Conservation (phyloP, 2,329 filamentous ascomycete genomes). For the Arachnomyces sp. region DNA sequence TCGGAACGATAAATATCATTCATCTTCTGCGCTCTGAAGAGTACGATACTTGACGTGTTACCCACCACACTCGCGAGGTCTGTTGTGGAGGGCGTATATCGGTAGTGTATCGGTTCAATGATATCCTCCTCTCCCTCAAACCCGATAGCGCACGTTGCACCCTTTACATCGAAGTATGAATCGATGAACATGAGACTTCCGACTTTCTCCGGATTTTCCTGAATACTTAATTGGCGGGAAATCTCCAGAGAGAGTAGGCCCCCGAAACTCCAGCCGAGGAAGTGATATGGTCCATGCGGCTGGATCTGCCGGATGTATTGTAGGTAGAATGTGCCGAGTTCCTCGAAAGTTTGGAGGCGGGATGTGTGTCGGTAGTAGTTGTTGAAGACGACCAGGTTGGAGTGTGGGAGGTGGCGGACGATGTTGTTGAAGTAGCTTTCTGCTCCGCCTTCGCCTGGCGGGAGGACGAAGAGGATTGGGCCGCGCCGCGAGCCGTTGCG, state of each 20-base stretch:
- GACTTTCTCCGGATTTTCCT: neutral
- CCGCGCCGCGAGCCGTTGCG: neutral
- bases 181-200: neutral
- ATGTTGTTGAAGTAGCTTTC: constrained; percentile 4
- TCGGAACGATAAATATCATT: neutral
- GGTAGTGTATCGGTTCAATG: constrained; percentile 1
- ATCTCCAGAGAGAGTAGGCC: constrained; percentile 1
- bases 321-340: neutral
- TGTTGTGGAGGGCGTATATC: neutral
- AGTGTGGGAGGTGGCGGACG: neutral
- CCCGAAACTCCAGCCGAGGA: constrained; percentile 2
- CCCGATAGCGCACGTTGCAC: neutral
- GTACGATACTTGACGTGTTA: neutral
- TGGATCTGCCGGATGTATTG: neutral
- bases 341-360: neutral
- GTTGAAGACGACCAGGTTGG: constrained; percentile 2
- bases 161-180: neutral
- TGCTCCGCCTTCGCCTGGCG: neutral
- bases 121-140: constrained; percentile 1
- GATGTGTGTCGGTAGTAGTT: constrained; percentile 1
- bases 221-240: neutral
- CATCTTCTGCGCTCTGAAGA: constrained; percentile 1
- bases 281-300: neutral
- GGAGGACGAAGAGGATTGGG: neutral
- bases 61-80: neutral